Evolutionary conservation across 768 basidiomycete species (phyloP).

Genomic region (Tephrocybe sp.): DNA sequence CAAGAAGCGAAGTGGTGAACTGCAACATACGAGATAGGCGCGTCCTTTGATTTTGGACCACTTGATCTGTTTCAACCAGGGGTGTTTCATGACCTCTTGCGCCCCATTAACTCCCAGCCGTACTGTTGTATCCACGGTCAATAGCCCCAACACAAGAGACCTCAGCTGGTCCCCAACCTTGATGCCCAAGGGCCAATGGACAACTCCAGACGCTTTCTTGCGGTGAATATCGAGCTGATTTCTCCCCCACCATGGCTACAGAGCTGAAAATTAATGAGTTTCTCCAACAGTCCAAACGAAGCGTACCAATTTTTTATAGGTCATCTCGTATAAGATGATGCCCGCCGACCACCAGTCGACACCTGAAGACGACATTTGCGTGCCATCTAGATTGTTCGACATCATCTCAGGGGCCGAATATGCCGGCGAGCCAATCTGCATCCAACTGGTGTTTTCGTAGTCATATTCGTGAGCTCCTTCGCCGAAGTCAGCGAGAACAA

Average conservation of each 20-base stretch:
- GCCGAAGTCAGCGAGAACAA: constrained; percentile 55
- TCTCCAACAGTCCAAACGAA: constrained; percentile 17
- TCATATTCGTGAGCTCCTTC: constrained; percentile 26
- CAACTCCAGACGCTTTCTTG: constrained; percentile 26
- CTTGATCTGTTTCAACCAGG: constrained; percentile 45
- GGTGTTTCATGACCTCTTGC: constrained; percentile 37
- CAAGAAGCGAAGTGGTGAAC: background rate
- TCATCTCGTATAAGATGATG: constrained; percentile 53
- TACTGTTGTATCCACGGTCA: constrained; percentile 32
- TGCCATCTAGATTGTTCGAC: constrained; percentile 13
- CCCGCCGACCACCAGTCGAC: constrained; percentile 62
- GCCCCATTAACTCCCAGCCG: constrained; percentile 39
- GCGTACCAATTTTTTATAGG: constrained; percentile 34
- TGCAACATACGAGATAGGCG: constrained; percentile 42
- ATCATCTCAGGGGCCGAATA: constrained; percentile 54
- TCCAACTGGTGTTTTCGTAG: constrained; percentile 28
- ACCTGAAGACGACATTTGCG: constrained; percentile 20
- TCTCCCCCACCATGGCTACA: constrained; percentile 18
- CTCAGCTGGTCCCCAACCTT: constrained; percentile 40
- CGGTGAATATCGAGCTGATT: constrained; percentile 25
- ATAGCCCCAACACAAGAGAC: constrained; percentile 41
- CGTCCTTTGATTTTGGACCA: constrained; percentile 47
- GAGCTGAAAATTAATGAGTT: too few relatives aligned
- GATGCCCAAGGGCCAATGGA: constrained; percentile 38
- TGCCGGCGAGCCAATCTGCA: constrained; percentile 39